These are phyloP conservation scores for Fusarium sp. DNA, from an alignment of 2,329 filamentous ascomycete species.

Conservation along the genomic window DNA sequence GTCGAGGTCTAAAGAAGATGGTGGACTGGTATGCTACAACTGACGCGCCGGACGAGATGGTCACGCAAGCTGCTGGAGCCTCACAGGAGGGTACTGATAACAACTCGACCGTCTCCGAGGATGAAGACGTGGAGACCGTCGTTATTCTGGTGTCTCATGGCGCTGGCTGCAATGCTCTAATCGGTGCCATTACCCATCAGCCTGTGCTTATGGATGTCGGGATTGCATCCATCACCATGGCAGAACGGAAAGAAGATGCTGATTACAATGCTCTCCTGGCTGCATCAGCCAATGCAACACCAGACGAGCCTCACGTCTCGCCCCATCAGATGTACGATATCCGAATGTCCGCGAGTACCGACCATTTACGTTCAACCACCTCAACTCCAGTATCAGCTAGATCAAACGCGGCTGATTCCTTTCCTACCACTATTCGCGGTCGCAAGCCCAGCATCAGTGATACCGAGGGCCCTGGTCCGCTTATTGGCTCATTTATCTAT, in stretches of 20 bases:
- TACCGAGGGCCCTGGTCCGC: constrained; percentile 38
- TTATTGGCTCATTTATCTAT: constrained; percentile 54
- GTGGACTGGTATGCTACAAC: constrained; percentile 82
- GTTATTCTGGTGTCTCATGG: constrained; percentile 92
- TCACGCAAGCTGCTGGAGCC: constrained; percentile 51
- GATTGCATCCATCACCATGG: constrained; percentile 92
- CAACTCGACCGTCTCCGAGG: constrained; percentile 55
- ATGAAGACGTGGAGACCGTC: constrained; percentile 78
- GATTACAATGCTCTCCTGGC: constrained; percentile 53
- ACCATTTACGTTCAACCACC: constrained; percentile 69
- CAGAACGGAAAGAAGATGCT: constrained; percentile 68
- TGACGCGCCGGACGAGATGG: constrained; percentile 63
- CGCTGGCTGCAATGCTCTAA: constrained; percentile 93
- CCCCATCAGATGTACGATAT: constrained; percentile 77
- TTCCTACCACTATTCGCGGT: constrained; percentile 35
- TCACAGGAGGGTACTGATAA: constrained; percentile 47
- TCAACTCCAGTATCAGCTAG: constrained; percentile 51
- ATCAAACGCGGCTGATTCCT: constrained; percentile 48
- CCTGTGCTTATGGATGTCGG: constrained; percentile 91
- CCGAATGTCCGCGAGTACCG: constrained; percentile 77
- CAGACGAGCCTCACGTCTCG: constrained; percentile 51
- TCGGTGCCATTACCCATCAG: constrained; percentile 90
- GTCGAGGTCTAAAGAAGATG: constrained; percentile 80
- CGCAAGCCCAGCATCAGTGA: constrained; percentile 42
- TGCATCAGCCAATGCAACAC: constrained; percentile 39